phyloP scores from a whole-genome alignment of 169 alveolate genomes.

The Plasmodium gonderi region DNA sequence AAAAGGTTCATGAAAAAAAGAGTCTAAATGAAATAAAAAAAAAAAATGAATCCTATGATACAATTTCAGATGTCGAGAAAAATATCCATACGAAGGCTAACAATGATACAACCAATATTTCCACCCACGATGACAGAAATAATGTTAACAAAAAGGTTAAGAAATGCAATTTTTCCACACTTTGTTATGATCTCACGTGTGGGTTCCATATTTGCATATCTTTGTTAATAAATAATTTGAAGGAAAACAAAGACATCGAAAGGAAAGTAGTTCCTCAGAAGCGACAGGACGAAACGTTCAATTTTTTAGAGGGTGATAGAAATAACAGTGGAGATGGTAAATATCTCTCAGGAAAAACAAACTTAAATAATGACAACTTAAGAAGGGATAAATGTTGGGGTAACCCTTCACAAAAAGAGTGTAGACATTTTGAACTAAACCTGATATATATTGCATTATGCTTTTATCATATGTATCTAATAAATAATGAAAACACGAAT shows the following conservation, averaged over 20 bases:
- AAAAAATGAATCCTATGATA: no score
- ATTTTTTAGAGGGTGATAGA: no score
- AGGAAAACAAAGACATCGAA: not conserved
- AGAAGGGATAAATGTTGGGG: no score
- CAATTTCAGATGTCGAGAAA: no score
- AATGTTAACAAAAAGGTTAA: not conserved
- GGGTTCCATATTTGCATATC: not conserved
- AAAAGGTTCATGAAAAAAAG: not conserved
- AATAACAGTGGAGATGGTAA: not conserved
- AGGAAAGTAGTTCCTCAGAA: not conserved
- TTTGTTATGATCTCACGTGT: not conserved
- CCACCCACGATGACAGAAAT: not conserved
- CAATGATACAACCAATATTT: not conserved
- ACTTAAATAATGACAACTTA: not conserved
- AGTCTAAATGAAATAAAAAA: no score
- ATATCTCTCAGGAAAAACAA: not conserved
- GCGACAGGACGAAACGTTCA: no score
- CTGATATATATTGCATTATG: conserved; percentile 48
- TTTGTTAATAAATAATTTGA: not conserved
- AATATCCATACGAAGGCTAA: no score
- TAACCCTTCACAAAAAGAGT: not conserved
- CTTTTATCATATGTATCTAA: conserved; percentile 48
- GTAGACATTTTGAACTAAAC: not conserved
- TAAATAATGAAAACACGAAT: conserved; percentile 16
- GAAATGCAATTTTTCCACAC: not conserved